Percentiles rank a stretch among this genome's conserved stretches.
phyloP scores from a whole-genome alignment of 2,329 filamentous ascomycete species.

The Aureobasidium sp. region DNA sequence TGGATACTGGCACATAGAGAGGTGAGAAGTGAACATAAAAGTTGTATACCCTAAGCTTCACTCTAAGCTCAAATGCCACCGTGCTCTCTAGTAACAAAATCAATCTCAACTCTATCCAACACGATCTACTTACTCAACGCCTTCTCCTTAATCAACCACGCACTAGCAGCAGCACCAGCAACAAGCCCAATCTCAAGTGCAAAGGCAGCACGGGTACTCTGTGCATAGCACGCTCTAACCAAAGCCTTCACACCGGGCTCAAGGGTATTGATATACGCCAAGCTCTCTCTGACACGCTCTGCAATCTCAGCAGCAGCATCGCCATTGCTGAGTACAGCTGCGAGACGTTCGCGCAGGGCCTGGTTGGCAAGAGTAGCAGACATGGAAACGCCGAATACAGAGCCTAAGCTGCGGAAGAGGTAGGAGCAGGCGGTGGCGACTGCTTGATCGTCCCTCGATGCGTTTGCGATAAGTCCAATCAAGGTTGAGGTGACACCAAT shows the following conservation, averaged over 20 bases:
- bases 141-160: slow-evolving; percentile 39
- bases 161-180: slow-evolving; percentile 37
- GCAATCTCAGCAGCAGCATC: slow-evolving; percentile 58
- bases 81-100: too few relatives aligned
- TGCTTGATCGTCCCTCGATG: slow-evolving; percentile 58
- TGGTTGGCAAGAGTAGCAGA: slow-evolving; percentile 65
- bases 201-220: slow-evolving; percentile 45
- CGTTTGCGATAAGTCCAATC: slow-evolving; percentile 49
- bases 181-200: slow-evolving; percentile 43
- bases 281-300: slow-evolving; percentile 57
- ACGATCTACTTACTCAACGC: slow-evolving; percentile 13
- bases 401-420: slow-evolving; percentile 67
- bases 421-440: slow-evolving; percentile 66
- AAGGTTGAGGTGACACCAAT: slow-evolving; percentile 21
- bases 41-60: background rate
- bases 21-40: too few relatives aligned
- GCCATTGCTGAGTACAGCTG: slow-evolving; percentile 44
- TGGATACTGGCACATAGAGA: too few relatives aligned
- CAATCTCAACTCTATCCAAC: background rate
- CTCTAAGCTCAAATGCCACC: too few relatives aligned
- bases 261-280: slow-evolving; percentile 59
- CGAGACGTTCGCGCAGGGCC: slow-evolving; percentile 50
- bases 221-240: slow-evolving; percentile 60
- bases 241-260: slow-evolving; percentile 50
- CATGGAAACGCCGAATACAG: slow-evolving; percentile 58